Base-by-base conservation (phyloP, 1,284 basidiomycete species). In the Papiliotrema fonsecae region DNA sequence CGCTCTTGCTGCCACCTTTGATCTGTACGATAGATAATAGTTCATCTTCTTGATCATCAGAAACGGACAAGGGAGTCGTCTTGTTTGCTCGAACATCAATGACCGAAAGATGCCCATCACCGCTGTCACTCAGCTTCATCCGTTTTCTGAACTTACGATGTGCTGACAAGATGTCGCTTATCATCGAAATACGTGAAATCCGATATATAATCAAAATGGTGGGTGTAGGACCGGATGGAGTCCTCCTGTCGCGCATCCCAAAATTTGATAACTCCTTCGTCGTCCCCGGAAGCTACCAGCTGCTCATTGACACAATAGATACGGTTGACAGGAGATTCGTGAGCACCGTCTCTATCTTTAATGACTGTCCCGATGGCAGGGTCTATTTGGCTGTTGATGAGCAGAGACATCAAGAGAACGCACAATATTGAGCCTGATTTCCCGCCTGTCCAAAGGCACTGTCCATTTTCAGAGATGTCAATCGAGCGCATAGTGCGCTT, bases 41-140 rank as follows among this genome's bases (percentile, higher is more conserved):
- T 66, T 97, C 93, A 68, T 97, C 93, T 67, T 97, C 93, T 70
- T 97, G 93, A 74, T 97, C 89, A 65, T 94, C 90, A 16, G 87
- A 89, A 44, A 88, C 84, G 0, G 84, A 82, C 51, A 86, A 72
- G 2, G 88, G 87, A 47, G 83, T 79, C 10, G 78, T 61, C 65
- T 84, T 88, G 65, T 82, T 90, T 30, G 83, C 84, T 56, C 86
- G 82, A 34, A 88, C 81, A 62, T 97, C 93, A 63, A 96, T 85
- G 27, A 92, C 88, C 7, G 87, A 89, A 37, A 97, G 76, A 19
- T 88, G 87, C 0, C 91, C 92, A 68, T 97, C 93, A 37, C 89
- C 92, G 54, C 91, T 92, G 64, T 39, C 38, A 13, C 37, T 31
- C 27, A 41, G 31, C 18, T 16, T 38, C 19, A 32, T 21, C 16